Conservation (phyloP, 352 stramenopile genomes). For the Phytopythium montanum region DNA sequence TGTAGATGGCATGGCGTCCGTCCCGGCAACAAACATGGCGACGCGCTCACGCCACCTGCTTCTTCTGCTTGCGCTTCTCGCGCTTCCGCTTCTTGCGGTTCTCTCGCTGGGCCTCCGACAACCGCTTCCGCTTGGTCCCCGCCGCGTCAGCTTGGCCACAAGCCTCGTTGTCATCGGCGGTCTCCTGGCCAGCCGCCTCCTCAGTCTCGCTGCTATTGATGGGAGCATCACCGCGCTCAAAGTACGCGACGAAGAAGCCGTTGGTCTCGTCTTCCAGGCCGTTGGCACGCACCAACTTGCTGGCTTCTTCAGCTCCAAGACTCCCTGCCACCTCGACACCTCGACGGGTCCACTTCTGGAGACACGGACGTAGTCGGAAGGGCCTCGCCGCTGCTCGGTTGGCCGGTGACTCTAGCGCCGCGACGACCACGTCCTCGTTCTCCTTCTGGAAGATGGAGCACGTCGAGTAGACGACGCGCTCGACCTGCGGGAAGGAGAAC, state of each 20-base stretch:
- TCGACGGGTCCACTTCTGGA: slow-evolving; percentile 72
- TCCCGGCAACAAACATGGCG: not conserved
- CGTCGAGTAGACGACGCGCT: slow-evolving; percentile 96
- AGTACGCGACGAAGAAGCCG: slow-evolving; percentile 97
- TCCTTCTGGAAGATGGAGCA: slow-evolving; percentile 96
- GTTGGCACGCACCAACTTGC: slow-evolving; percentile 90
- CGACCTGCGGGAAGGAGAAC: slow-evolving; percentile 92
- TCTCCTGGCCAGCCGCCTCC: slow-evolving; percentile 6
- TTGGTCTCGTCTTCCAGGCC: slow-evolving; percentile 92
- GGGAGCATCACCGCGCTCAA: slow-evolving; percentile 61
- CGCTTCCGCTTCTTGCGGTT: slow-evolving; percentile 74
- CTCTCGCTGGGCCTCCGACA: slow-evolving; percentile 64
- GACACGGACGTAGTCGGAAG: slow-evolving; percentile 64
- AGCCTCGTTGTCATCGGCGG: not conserved
- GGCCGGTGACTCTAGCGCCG: slow-evolving; percentile 72
- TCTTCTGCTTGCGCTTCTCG: slow-evolving; percentile 53
- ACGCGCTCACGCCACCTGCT: slow-evolving; percentile 2
- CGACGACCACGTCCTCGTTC: slow-evolving; percentile 93
- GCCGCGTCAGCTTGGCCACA: not conserved
- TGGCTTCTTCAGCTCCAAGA: slow-evolving; percentile 55
- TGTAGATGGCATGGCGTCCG: not conserved
- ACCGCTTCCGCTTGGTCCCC: slow-evolving; percentile 57
- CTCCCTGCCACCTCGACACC: slow-evolving; percentile 47
- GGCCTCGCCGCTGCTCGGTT: slow-evolving; percentile 36
- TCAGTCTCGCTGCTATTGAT: slow-evolving; percentile 1